These are phyloP conservation scores for Salvia rosmarinus DNA, from an alignment of 257 asterid species.

Conservation along the genomic window DNA sequence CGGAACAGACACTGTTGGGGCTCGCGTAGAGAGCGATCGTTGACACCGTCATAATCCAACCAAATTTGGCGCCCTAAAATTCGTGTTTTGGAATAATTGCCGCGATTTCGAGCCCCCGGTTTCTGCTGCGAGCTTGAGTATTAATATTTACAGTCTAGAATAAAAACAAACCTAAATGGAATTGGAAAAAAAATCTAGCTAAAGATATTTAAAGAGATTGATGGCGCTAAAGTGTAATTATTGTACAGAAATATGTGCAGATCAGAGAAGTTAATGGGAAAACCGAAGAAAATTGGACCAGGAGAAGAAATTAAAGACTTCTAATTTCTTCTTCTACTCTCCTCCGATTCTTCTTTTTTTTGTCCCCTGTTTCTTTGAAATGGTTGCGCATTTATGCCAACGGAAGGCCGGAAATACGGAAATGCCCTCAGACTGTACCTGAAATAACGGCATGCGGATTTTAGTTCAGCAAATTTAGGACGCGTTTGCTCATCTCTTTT, in stretches of 20 bases:
- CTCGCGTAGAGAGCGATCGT: conserved; percentile 82
- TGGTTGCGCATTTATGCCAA: conserved; percentile 32
- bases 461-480: conserved; percentile 16
- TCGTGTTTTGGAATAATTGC: conserved; percentile 1
- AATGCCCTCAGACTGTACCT: conserved; percentile 41
- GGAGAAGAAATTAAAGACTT: conserved; percentile 30
- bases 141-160: conserved; percentile 9
- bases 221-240: conserved; percentile 2
- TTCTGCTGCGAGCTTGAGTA: conserved; percentile 13
- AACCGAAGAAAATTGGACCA: conserved; percentile 29
- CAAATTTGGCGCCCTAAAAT: conserved; percentile 25
- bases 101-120: conserved; percentile 31
- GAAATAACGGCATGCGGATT: conserved; percentile 42
- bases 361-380: conserved; percentile 15
- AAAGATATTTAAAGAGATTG: background rate
- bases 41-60: conserved; percentile 58
- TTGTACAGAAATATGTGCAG: conserved; percentile 16
- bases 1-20: conserved; percentile 72
- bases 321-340: conserved; percentile 37
- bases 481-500: background rate
- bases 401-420: conserved; percentile 31
- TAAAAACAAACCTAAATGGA: background rate
- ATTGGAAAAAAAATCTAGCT: conserved; percentile 13
- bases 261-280: conserved; percentile 22
- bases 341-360: conserved; percentile 18